A percentile compares a stretch with the other conserved stretches of the same genome.
phyloP scores from a whole-genome alignment of 331 rosid species.

The Spiraea crenata region DNA sequence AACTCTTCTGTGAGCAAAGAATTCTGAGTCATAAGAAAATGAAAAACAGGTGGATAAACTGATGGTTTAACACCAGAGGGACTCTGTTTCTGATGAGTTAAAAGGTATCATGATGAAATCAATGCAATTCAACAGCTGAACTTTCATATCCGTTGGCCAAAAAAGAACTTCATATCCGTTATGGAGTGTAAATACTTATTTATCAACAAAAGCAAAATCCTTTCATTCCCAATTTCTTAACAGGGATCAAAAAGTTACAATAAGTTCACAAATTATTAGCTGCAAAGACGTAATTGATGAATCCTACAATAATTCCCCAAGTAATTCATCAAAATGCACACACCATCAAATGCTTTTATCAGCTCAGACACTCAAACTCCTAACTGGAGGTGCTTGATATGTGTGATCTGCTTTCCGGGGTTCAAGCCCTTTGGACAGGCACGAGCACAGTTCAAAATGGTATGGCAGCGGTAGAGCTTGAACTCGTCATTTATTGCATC shows the following conservation, averaged over 20 bases:
- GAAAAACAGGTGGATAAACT: too few relatives aligned
- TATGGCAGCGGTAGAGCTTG: constrained; percentile 98
- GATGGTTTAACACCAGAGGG: too few relatives aligned
- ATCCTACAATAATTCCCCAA: constrained; percentile 35
- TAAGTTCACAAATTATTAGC: constrained; percentile 41
- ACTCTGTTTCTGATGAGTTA: too few relatives aligned
- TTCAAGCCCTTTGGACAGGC: constrained; percentile 98
- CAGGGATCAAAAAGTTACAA: constrained; percentile 26
- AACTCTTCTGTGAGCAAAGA: constrained; percentile 26
- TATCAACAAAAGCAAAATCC: constrained; percentile 16
- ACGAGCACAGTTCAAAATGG: constrained; percentile 89
- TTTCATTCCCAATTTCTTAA: constrained; percentile 27
- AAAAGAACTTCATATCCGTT: too few relatives aligned
- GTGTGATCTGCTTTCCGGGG: constrained; percentile 83
- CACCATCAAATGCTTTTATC: constrained; percentile 27
- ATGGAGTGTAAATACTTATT: constrained; percentile 6
- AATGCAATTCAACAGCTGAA: too few relatives aligned
- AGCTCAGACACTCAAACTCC: constrained; percentile 17
- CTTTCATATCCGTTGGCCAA: too few relatives aligned
- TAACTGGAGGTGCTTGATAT: constrained; percentile 73
- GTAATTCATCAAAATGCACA: constrained; percentile 29
- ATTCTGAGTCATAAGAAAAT: constrained; percentile 2
- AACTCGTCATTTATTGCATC: constrained; percentile 87
- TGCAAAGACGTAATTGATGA: constrained; percentile 26
- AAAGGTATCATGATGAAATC: too few relatives aligned